phyloP scores from a whole-genome alignment of 495 filamentous ascomycete genomes.

The Cenococcum geophilum region DNA sequence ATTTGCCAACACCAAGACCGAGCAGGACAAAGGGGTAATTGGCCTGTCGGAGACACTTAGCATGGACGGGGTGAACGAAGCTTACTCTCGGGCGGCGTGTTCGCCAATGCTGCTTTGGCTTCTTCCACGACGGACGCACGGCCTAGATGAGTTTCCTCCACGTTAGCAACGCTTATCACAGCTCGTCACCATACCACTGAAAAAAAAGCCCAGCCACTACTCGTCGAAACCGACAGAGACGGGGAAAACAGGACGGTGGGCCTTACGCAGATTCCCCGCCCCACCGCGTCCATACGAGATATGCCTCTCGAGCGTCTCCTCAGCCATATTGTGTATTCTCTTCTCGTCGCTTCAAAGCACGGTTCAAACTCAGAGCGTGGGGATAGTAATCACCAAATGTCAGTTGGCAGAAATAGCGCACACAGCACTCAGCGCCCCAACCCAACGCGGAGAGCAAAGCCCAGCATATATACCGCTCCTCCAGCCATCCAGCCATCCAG shows the following conservation, averaged over 20 bases:
- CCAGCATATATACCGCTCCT: too few species aligned
- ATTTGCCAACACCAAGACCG: neutral
- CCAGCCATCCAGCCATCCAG: too few species aligned
- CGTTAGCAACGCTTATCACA: too few species aligned
- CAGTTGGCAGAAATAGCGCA: too few species aligned
- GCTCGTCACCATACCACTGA: neutral
- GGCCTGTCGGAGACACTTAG: neutral
- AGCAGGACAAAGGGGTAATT: neutral
- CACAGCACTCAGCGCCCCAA: too few species aligned
- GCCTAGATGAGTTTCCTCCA: conserved; percentile 4
- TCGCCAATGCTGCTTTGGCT: conserved; percentile 11
- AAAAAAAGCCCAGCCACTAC: neutral
- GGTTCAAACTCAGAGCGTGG: neutral
- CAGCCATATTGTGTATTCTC: conserved; percentile 9
- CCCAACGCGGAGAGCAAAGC: too few species aligned
- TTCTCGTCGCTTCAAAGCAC: neutral
- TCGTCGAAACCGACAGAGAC: neutral
- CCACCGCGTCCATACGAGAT: conserved; percentile 23
- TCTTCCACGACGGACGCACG: conserved; percentile 10
- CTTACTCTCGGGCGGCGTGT: conserved; percentile 11
- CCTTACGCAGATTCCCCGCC: conserved; percentile 27
- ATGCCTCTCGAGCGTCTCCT: conserved; percentile 15
- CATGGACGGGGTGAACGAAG: neutral
- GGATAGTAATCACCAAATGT: too few species aligned
- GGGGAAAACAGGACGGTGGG: neutral